These are phyloP conservation scores for Claviceps sp. DNA, from an alignment of 2,329 filamentous ascomycete species.

Conservation along the genomic window DNA sequence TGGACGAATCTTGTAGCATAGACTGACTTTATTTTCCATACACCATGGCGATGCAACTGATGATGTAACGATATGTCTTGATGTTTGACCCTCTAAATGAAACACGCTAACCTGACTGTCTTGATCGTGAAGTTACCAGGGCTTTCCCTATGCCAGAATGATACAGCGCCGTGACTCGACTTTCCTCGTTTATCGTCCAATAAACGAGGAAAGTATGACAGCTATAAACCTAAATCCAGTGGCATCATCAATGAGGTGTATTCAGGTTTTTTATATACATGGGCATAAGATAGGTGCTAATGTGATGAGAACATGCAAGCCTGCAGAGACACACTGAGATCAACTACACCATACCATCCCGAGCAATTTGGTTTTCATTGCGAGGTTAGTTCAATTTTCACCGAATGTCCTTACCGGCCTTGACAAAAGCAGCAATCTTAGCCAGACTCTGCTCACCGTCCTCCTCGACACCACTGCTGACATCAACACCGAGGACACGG, in stretches of 20 bases:
- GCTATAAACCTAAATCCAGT: too few relatives aligned
- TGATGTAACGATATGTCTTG: background rate
- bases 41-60: background rate
- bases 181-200: too few relatives aligned
- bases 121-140: background rate
- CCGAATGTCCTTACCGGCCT: conserved; percentile 51
- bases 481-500: conserved; percentile 72
- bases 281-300: background rate
- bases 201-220: too few relatives aligned
- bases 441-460: conserved; percentile 66
- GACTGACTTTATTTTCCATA: background rate
- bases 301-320: too few relatives aligned
- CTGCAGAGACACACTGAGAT: background rate
- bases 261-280: background rate
- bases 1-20: background rate
- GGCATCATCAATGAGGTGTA: too few relatives aligned
- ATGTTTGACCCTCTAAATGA: background rate
- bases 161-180: background rate
- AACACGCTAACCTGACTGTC: too few relatives aligned
- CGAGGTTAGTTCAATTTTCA: conserved; percentile 15
- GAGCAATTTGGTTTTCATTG: background rate
- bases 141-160: background rate
- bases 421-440: conserved; percentile 72
- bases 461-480: conserved; percentile 86
- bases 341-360: background rate